phyloP scores from a whole-genome alignment of 306 rosid genomes.

The Sicyos edulis region DNA sequence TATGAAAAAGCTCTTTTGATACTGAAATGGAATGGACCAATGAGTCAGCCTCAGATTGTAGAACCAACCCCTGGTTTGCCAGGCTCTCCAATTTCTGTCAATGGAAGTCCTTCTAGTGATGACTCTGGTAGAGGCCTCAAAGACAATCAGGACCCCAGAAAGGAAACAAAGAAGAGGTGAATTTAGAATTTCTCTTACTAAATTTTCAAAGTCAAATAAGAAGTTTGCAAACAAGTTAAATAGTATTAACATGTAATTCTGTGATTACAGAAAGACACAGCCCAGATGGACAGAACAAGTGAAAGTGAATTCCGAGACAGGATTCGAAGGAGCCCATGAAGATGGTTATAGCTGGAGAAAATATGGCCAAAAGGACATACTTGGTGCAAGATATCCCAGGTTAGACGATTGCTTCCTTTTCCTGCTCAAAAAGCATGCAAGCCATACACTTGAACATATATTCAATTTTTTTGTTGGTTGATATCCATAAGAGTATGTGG shows the following conservation, averaged over 20 bases:
- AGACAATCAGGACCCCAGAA: constrained; percentile 29
- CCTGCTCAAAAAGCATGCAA: background rate
- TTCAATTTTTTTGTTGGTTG: too few relatives aligned
- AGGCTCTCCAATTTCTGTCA: constrained; percentile 45
- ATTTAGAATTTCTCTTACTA: background rate
- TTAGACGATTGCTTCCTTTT: constrained; percentile 17
- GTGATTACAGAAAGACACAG: constrained; percentile 58
- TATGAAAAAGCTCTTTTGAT: constrained; percentile 64
- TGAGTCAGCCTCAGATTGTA: constrained; percentile 2
- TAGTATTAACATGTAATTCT: background rate
- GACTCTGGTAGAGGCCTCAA: constrained; percentile 34
- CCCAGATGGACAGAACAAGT: constrained; percentile 60
- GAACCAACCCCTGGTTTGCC: constrained; percentile 23
- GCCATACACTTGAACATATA: background rate
- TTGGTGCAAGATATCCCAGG: constrained; percentile 75
- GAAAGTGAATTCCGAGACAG: constrained; percentile 49
- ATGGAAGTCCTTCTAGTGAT: constrained; percentile 47
- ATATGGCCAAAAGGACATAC: constrained; percentile 32
- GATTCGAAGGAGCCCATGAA: constrained; percentile 54
- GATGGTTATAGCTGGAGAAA: constrained; percentile 78
- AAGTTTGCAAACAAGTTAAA: background rate
- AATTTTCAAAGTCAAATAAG: background rate
- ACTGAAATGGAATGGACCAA: constrained; percentile 43
- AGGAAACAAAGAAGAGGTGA: constrained; percentile 66
- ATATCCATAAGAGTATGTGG: too few relatives aligned